Conservation (phyloP, 441 rosid species). For the Croton setiger region DNA sequence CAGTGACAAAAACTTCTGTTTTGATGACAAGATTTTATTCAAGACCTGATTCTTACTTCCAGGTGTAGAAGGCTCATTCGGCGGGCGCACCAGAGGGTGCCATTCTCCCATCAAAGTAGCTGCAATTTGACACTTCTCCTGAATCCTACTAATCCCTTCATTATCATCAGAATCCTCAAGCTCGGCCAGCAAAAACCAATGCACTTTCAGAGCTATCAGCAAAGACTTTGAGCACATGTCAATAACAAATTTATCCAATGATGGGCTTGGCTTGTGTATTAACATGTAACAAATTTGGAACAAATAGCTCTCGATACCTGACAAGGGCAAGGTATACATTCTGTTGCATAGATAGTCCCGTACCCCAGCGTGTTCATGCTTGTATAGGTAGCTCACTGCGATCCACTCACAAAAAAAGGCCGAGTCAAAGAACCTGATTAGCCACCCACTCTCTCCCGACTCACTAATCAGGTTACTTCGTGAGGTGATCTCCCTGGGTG, state of each 20-base stretch:
- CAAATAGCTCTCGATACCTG: conserved; percentile 88
- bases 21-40: conserved; percentile 73
- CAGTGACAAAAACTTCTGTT: conserved; percentile 82
- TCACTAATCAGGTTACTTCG: conserved; percentile 56
- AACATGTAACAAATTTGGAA: conserved; percentile 94
- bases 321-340: conserved; percentile 91
- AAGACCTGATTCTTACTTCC: conserved; percentile 94
- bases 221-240: conserved; percentile 84
- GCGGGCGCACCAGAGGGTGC: conserved; percentile 69
- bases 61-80: conserved; percentile 45
- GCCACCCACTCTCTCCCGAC: conserved; percentile 94
- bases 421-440: conserved; percentile 94
- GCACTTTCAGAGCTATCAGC: conserved; percentile 89
- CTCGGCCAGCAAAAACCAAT: conserved; percentile 97
- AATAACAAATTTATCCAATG: conserved; percentile 96
- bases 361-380: conserved; percentile 91
- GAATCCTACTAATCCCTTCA: conserved; percentile 93
- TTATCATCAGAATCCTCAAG: conserved; percentile 93
- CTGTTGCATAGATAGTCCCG: conserved; percentile 96
- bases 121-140: conserved; percentile 96
- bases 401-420: conserved; percentile 99
- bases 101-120: conserved; percentile 98
- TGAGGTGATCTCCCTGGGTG: conserved; percentile 87
- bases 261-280: conserved; percentile 97
- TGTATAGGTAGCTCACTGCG: conserved; percentile 96